Evolutionary conservation across 1,284 basidiomycete species (phyloP).

Genomic region (Earliella scabrosa): DNA sequence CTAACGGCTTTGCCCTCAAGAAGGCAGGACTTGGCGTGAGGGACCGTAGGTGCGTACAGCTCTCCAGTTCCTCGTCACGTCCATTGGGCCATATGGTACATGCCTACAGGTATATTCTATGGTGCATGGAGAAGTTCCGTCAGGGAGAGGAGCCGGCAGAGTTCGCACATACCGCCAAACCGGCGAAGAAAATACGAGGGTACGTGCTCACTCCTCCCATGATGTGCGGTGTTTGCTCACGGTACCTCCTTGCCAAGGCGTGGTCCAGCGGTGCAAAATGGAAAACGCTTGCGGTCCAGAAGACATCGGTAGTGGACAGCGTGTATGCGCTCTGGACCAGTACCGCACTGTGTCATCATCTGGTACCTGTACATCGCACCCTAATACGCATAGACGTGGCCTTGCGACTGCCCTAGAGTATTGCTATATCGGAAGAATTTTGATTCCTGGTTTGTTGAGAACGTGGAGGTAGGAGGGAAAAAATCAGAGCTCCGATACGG

Average conservation of each 20-base stretch:
- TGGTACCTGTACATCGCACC: conserved; percentile 11
- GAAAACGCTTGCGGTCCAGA: conserved; percentile 73
- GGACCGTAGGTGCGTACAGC: conserved; percentile 60
- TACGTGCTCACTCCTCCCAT: conserved; percentile 40
- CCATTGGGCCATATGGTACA: no score
- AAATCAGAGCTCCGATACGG: conserved; percentile 60
- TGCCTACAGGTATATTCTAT: conserved; percentile 74
- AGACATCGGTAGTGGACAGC: conserved; percentile 35
- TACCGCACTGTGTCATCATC: background rate
- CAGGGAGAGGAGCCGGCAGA: conserved; percentile 54
- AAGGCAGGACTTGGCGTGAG: conserved; percentile 65
- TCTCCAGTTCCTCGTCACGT: background rate
- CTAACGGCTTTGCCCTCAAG: conserved; percentile 60
- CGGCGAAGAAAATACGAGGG: conserved; percentile 81
- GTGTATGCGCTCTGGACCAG: background rate
- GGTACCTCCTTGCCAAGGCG: conserved; percentile 39
- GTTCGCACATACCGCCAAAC: conserved; percentile 66
- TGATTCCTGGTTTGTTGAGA: no score
- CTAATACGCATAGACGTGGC: conserved; percentile 1
- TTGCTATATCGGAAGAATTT: no score
- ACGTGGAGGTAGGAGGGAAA: conserved; percentile 10
- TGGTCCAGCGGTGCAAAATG: conserved; percentile 74
- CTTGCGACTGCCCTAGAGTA: no score
- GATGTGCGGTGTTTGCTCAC: background rate
- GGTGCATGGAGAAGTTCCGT: conserved; percentile 83